Conservation (phyloP, 805 yeast genomes). For the Suhomyces xylopsoci region DNA sequence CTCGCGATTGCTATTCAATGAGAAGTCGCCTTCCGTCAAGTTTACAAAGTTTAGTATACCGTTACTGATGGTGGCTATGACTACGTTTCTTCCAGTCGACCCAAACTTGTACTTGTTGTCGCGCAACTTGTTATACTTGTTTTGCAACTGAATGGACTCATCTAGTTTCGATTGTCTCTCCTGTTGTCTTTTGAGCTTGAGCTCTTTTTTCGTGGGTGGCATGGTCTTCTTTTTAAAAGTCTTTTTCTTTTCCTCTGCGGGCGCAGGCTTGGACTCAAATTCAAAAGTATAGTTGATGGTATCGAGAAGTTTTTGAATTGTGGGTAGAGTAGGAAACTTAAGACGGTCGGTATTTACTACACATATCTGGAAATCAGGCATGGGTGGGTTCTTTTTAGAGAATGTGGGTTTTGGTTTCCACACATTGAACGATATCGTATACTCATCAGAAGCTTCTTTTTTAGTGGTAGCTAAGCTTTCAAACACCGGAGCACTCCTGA, state of each 20-base stretch:
- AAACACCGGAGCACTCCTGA: slow-evolving; percentile 9
- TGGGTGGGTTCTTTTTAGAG: slow-evolving; percentile 64
- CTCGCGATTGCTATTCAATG: slow-evolving; percentile 14
- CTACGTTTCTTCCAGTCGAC: slow-evolving; percentile 39
- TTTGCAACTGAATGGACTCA: slow-evolving; percentile 18
- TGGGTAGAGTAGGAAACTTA: slow-evolving; percentile 46
- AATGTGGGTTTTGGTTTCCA: slow-evolving; percentile 82
- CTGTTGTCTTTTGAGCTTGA: slow-evolving; percentile 18
- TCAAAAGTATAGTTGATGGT: slow-evolving; percentile 7
- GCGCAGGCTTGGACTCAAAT: not conserved
- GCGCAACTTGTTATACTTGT: slow-evolving; percentile 25
- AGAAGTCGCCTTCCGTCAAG: slow-evolving; percentile 51
- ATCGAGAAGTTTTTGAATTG: slow-evolving; percentile 34
- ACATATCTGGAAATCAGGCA: slow-evolving; percentile 72
- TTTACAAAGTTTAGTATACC: slow-evolving; percentile 71
- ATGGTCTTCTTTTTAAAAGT: slow-evolving; percentile 10
- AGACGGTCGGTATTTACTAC: slow-evolving; percentile 48
- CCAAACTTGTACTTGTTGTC: slow-evolving; percentile 53
- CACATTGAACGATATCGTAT: slow-evolving; percentile 52
- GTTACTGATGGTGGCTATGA: slow-evolving; percentile 70
- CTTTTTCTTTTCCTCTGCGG: not conserved
- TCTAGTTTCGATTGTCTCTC: slow-evolving; percentile 29
- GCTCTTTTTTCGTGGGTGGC: slow-evolving; percentile 26
- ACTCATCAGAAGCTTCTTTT: not conserved
- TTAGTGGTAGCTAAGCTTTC: not conserved